Conservation (phyloP, 2,329 filamentous ascomycete species). For the Talaromyces pinophilus region DNA sequence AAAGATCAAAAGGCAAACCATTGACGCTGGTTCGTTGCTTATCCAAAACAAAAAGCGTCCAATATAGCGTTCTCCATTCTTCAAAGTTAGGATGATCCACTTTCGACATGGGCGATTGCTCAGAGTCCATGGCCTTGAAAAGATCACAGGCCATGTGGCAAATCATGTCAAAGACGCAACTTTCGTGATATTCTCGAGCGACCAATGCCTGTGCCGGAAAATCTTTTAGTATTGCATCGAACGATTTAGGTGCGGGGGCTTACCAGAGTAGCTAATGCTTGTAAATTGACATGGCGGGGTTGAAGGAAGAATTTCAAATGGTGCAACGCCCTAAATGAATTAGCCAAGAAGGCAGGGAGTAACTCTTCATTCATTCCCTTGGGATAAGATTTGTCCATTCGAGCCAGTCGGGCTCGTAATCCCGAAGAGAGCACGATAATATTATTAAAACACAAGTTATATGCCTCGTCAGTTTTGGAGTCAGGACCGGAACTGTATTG, state of each 20-base stretch:
- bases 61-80: neutral
- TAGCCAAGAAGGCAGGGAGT: conserved; percentile 5
- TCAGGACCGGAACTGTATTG: neutral
- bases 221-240: neutral
- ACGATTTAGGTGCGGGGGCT: neutral
- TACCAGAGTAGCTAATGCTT: conserved; percentile 6
- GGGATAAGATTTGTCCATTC: conserved; percentile 6
- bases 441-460: neutral
- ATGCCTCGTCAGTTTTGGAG: neutral
- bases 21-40: neutral
- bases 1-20: neutral
- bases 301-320: conserved; percentile 9
- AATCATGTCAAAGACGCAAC: conserved; percentile 7
- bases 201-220: neutral
- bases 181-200: conserved; percentile 3
- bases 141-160: conserved; percentile 9
- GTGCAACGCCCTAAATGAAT: conserved; percentile 1
- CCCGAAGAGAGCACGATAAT: neutral
- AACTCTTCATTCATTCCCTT: conserved; percentile 6
- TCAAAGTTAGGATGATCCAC: neutral
- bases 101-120: conserved; percentile 1
- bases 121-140: conserved; percentile 7
- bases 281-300: conserved; percentile 9
- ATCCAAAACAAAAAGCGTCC: neutral
- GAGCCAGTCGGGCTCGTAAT: conserved; percentile 1